phyloP scores from a whole-genome alignment of 148 eudicot genomes.

The Chenopodium suecicum region DNA sequence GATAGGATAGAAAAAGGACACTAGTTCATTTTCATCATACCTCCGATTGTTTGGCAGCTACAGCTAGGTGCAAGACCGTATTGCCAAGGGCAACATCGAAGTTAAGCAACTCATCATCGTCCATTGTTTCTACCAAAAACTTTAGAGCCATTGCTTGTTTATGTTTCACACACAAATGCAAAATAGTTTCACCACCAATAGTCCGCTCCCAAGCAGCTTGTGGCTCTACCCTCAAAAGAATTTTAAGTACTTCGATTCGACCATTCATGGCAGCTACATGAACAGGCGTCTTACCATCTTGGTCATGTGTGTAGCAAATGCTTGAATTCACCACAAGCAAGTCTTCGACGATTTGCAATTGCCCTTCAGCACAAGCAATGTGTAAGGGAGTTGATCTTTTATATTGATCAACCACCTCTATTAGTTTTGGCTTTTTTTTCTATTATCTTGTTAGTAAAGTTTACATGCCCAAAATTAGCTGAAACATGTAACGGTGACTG shows the following conservation, averaged over 20 bases:
- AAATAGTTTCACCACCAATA: conserved; percentile 2
- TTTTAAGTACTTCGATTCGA: conserved; percentile 8
- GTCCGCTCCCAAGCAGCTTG: conserved; percentile 16
- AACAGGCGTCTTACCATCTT: conserved; percentile 29
- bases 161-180: conserved; percentile 31
- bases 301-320: background rate
- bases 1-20: too few species aligned
- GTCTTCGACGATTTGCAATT: conserved; percentile 22
- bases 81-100: too few species aligned
- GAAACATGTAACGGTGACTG: conserved; percentile 38
- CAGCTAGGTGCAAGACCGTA: too few species aligned
- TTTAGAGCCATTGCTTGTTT: too few species aligned
- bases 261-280: conserved; percentile 30
- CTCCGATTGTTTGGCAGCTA: too few species aligned
- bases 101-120: too few species aligned
- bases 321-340: background rate
- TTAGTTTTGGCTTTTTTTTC: conserved; percentile 26
- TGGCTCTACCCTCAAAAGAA: conserved; percentile 6
- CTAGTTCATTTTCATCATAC: too few species aligned
- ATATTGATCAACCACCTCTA: conserved; percentile 25
- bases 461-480: conserved; percentile 25
- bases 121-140: too few species aligned
- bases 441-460: conserved; percentile 14
- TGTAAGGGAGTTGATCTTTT: conserved; percentile 37
- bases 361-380: conserved; percentile 33